These are phyloP conservation scores for Neopestalotiopsis sp. DNA, from an alignment of 2,329 filamentous ascomycete genomes.

Conservation along the genomic window DNA sequence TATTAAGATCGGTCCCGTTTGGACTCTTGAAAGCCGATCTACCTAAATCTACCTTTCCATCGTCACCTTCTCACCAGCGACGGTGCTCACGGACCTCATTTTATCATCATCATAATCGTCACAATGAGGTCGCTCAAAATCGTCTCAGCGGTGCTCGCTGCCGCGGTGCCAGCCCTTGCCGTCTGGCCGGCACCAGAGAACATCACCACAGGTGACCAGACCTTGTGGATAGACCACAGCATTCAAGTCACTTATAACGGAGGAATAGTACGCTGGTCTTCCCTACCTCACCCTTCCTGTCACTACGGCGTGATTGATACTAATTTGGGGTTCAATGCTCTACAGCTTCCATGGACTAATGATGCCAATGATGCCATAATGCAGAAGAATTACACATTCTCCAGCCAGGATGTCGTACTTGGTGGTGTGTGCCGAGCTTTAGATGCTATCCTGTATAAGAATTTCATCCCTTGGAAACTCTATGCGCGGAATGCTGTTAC, in stretches of 20 bases:
- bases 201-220: conserved; percentile 55
- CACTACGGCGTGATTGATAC: conserved; percentile 21
- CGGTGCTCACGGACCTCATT: background rate
- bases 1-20: background rate
- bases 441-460: conserved; percentile 67
- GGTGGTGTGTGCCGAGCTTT: conserved; percentile 64
- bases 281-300: conserved; percentile 31
- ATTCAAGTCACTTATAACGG: conserved; percentile 65
- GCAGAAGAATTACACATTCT: conserved; percentile 42
- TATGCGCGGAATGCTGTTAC: conserved; percentile 62
- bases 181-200: conserved; percentile 63
- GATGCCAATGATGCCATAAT: conserved; percentile 34
- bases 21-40: background rate
- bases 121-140: conserved; percentile 23
- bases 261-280: conserved; percentile 55
- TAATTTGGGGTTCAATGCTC: conserved; percentile 36
- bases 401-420: conserved; percentile 59
- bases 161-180: conserved; percentile 49
- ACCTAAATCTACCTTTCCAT: background rate
- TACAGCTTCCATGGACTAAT: conserved; percentile 54
- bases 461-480: conserved; percentile 81
- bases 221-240: conserved; percentile 57
- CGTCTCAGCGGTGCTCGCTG: conserved; percentile 43
- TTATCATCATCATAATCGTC: conserved; percentile 17
- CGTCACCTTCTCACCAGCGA: background rate